phyloP scores from a whole-genome alignment of 2,329 filamentous ascomycete species.

The Cephalotrichum gorgonifer region DNA sequence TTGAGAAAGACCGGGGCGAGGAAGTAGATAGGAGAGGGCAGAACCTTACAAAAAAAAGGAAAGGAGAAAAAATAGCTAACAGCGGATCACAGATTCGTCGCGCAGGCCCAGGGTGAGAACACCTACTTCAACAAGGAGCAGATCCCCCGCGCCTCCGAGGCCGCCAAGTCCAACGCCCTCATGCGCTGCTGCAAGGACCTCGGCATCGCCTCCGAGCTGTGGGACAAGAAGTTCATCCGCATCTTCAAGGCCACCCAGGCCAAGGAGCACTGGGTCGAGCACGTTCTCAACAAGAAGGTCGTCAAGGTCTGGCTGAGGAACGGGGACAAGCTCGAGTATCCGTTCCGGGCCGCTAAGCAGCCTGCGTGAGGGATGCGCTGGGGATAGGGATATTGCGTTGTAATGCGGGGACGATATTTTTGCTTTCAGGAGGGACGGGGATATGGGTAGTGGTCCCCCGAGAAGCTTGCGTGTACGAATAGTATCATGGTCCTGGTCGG shows the following conservation, averaged over 20 bases:
- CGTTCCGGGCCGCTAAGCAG: constrained; percentile 33
- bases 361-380: not conserved
- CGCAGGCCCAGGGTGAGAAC: constrained; percentile 88
- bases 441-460: no score
- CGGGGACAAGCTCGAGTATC: constrained; percentile 55
- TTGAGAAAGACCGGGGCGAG: no score
- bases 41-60: no score
- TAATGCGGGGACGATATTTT: no score
- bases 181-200: constrained; percentile 99
- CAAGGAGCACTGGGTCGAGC: constrained; percentile 83
- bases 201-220: constrained; percentile 87
- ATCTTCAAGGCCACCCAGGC: constrained; percentile 66
- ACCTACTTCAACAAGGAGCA: constrained; percentile 83
- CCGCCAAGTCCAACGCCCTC: constrained; percentile 93
- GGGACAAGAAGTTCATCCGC: constrained; percentile 88
- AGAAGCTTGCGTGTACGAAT: no score
- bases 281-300: constrained; percentile 77
- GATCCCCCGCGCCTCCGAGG: constrained; percentile 89
- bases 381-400: not conserved
- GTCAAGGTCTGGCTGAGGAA: constrained; percentile 80
- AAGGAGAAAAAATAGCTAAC: not conserved
- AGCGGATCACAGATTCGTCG: constrained; percentile 63
- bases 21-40: no score
- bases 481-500: no score
- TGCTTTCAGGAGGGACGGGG: not conserved